Evolutionary conservation across 129 eudicot species (phyloP).

Genomic region (Chrysanthemum makinoi): DNA sequence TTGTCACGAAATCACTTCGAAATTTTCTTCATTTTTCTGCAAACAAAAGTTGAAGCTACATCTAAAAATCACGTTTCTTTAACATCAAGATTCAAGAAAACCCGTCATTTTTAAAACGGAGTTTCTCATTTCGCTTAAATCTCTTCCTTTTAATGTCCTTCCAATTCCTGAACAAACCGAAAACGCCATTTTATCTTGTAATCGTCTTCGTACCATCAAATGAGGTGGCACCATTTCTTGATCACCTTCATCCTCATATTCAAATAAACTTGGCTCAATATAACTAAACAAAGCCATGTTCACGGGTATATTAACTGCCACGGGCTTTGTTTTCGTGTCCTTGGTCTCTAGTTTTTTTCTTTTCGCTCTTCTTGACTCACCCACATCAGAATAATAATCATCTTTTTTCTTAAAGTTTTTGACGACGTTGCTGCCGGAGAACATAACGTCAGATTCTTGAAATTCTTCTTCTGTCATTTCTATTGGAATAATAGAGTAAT

Average conservation of each 20-base stretch:
- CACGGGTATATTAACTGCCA: slow-evolving; percentile 31
- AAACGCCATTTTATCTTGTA: slow-evolving; percentile 62
- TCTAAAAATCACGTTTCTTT: slow-evolving; percentile 19
- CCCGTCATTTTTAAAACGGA: slow-evolving; percentile 85
- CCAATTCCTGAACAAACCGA: slow-evolving; percentile 70
- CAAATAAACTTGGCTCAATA: slow-evolving; percentile 32
- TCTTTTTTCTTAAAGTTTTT: neutral
- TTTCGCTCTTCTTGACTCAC: slow-evolving; percentile 18
- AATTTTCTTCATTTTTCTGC: neutral
- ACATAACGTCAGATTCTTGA: slow-evolving; percentile 41
- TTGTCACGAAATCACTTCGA: slow-evolving; percentile 2
- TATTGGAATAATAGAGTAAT: neutral
- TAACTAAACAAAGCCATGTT: slow-evolving; percentile 29
- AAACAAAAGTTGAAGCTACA: neutral
- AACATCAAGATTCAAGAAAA: slow-evolving; percentile 66
- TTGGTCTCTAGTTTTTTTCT: slow-evolving; percentile 19
- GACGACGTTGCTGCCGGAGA: slow-evolving; percentile 11
- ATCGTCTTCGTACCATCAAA: slow-evolving; percentile 52
- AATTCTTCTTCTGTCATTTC: slow-evolving; percentile 44
- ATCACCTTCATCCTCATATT: slow-evolving; percentile 34
- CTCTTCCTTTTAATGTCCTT: slow-evolving; percentile 60
- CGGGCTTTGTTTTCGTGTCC: slow-evolving; percentile 21
- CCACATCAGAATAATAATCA: slow-evolving; percentile 9
- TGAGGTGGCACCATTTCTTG: slow-evolving; percentile 75
- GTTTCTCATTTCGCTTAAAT: slow-evolving; percentile 74